Conservation (phyloP, 176 grass and related monocot species). For the Eragrostis nindensis region DNA sequence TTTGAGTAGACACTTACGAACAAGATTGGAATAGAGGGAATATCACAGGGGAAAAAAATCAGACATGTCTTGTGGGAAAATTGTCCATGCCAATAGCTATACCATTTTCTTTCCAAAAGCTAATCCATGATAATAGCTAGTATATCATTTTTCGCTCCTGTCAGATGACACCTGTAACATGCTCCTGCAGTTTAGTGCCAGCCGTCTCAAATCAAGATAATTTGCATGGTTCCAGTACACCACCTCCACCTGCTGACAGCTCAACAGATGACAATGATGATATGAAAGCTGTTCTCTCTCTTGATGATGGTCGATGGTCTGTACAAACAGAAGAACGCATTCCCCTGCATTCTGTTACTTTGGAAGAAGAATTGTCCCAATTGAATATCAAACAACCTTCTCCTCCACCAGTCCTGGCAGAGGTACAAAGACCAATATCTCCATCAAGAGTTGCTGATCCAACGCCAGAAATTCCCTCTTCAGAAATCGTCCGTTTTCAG, state of each 20-base stretch:
- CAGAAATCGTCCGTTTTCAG: constrained; percentile 67
- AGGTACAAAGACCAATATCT: constrained; percentile 77
- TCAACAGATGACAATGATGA: constrained; percentile 63
- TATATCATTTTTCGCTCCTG: background rate
- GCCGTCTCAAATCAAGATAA: constrained; percentile 64
- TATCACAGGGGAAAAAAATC: background rate
- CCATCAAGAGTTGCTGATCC: constrained; percentile 91
- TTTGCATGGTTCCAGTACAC: constrained; percentile 39
- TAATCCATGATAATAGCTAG: background rate
- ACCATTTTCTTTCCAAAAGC: constrained; percentile 9
- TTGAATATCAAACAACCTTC: constrained; percentile 87
- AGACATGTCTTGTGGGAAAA: constrained; percentile 26
- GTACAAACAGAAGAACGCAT: constrained; percentile 53
- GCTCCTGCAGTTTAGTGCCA: constrained; percentile 58
- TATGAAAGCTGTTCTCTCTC: constrained; percentile 91
- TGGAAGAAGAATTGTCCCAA: constrained; percentile 72
- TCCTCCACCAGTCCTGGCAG: constrained; percentile 84
- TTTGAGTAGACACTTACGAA: background rate
- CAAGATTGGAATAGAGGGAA: constrained; percentile 14
- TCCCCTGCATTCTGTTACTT: constrained; percentile 41
- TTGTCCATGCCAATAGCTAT: constrained; percentile 1
- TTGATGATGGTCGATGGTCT: constrained; percentile 96
- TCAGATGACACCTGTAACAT: constrained; percentile 28
- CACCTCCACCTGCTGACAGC: constrained; percentile 39
- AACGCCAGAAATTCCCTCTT: constrained; percentile 66